phyloP scores from a whole-genome alignment of 768 basidiomycete species.

The Tulasnella sp. region DNA sequence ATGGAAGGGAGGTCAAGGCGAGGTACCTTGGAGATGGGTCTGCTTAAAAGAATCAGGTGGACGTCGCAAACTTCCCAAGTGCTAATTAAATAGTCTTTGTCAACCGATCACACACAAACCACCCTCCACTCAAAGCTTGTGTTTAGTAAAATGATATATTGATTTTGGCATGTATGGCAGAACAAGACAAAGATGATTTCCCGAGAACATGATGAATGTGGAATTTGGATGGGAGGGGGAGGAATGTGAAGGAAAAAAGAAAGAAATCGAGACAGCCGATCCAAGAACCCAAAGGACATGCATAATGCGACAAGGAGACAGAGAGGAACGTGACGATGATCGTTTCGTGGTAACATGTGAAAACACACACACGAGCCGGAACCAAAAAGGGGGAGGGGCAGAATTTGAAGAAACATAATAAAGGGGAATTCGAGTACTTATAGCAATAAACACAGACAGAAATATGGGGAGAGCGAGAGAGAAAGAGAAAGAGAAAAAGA shows the following conservation, averaged over 20 bases:
- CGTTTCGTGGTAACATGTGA: not conserved
- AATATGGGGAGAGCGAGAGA: no score
- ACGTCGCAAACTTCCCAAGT: not conserved
- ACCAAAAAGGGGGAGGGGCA: not conserved
- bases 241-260: not conserved
- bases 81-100: not conserved
- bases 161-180: not conserved
- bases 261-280: not conserved
- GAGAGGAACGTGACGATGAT: not conserved
- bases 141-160: not conserved
- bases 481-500: not conserved
- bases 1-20: conserved; percentile 58
- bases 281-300: not conserved
- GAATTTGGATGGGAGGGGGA: not conserved
- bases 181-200: not conserved
- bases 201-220: not conserved
- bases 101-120: not conserved
- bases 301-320: not conserved
- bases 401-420: not conserved
- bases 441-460: not conserved
- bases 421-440: not conserved
- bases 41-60: conserved; percentile 40
- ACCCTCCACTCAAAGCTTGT: not conserved
- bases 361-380: not conserved
- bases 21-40: conserved; percentile 74